Evolutionary conservation across 805 yeast genomes (phyloP).

Genomic region (Saccharomycopsis microspora): DNA sequence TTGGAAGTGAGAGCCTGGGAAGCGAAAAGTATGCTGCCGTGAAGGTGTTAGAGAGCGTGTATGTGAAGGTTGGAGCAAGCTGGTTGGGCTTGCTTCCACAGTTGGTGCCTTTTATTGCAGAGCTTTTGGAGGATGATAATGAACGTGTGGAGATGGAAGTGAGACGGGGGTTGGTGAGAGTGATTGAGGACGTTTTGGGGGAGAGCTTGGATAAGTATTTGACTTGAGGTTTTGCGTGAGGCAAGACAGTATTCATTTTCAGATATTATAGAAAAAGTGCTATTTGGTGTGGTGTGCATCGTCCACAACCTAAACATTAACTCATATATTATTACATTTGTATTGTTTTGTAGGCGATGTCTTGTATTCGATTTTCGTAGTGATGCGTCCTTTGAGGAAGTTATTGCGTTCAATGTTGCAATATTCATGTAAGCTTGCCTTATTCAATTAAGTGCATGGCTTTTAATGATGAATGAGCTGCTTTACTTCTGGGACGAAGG

Average conservation of each 20-base stretch:
- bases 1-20: constrained; percentile 49
- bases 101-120: constrained; percentile 91
- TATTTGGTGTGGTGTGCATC: no score
- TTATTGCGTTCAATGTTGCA: no score
- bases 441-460: no score
- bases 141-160: constrained; percentile 89
- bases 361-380: no score
- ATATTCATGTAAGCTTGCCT: no score
- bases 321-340: no score
- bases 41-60: constrained; percentile 65
- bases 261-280: no score
- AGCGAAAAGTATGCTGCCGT: constrained; percentile 72
- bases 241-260: background rate
- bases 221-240: constrained; percentile 21
- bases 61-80: constrained; percentile 86
- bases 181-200: constrained; percentile 84
- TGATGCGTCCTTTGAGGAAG: no score
- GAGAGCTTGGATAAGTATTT: constrained; percentile 85
- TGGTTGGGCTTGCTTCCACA: constrained; percentile 91
- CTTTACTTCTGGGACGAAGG: no score
- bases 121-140: constrained; percentile 88
- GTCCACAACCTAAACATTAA: no score
- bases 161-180: constrained; percentile 80
- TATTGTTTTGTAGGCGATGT: no score
- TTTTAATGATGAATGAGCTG: no score